Percentiles rank a stretch among this genome's conserved stretches.
phyloP scores from a whole-genome alignment of 2,329 filamentous ascomycete genomes.

The Diaporthe sp. region DNA sequence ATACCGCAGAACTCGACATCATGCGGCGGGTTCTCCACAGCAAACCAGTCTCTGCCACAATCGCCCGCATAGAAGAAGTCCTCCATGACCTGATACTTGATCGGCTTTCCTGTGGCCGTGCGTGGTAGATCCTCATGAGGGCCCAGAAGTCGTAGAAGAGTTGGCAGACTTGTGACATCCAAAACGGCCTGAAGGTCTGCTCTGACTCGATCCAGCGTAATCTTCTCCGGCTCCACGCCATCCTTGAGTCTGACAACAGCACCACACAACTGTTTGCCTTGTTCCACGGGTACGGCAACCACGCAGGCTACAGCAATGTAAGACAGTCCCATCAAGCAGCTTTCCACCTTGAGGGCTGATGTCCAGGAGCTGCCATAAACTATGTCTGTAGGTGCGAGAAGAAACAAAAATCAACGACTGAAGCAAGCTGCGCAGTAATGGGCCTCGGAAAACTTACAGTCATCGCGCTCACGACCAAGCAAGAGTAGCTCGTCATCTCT shows the following conservation, averaged over 20 bases:
- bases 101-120: neutral
- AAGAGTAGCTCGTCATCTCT: neutral
- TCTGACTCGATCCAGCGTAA: neutral
- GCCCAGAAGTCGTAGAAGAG: neutral
- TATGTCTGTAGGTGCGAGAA: neutral
- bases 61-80: neutral
- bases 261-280: neutral
- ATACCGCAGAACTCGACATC: neutral
- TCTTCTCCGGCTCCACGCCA: neutral
- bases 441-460: neutral
- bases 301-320: neutral
- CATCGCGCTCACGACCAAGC: neutral
- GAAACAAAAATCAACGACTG: neutral
- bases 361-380: neutral
- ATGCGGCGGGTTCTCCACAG: neutral
- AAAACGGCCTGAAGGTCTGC: neutral
- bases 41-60: neutral
- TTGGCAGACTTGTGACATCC: neutral
- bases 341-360: neutral
- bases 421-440: neutral
- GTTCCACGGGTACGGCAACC: neutral
- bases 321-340: neutral
- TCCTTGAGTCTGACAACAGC: neutral
- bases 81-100: neutral
- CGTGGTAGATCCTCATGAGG: neutral